phyloP scores from a whole-genome alignment of 2,329 filamentous ascomycete species.

The Fusarium sp. region DNA sequence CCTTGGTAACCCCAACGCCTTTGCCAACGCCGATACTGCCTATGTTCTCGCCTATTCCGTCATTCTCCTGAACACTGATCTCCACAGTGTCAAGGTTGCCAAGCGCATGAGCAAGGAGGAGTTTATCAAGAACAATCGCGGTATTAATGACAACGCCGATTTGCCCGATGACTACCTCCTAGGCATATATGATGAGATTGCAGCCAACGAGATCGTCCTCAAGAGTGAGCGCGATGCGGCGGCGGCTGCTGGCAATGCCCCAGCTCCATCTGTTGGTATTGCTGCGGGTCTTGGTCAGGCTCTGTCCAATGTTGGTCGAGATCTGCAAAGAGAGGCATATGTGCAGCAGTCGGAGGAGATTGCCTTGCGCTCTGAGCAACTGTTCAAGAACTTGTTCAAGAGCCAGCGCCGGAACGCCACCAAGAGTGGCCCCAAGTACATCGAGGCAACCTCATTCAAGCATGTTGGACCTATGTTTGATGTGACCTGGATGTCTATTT shows the following conservation, averaged over 20 bases:
- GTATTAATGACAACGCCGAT: slow-evolving; percentile 96
- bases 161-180: slow-evolving; percentile 92
- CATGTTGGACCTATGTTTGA: slow-evolving; percentile 99
- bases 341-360: slow-evolving; percentile 97
- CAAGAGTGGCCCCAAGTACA: slow-evolving; percentile 79
- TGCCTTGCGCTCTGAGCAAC: slow-evolving; percentile 75
- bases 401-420: slow-evolving; percentile 86
- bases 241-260: slow-evolving; percentile 76
- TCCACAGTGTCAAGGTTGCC: slow-evolving; percentile 87
- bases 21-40: slow-evolving; percentile 97
- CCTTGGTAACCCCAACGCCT: slow-evolving; percentile 94
- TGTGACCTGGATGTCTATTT: slow-evolving; percentile 98
- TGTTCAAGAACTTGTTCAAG: slow-evolving; percentile 93
- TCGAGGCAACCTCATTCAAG: slow-evolving; percentile 91
- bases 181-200: slow-evolving; percentile 93
- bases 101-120: slow-evolving; percentile 95
- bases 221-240: slow-evolving; percentile 92
- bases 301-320: slow-evolving; percentile 89
- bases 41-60: slow-evolving; percentile 97
- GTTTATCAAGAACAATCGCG: slow-evolving; percentile 98
- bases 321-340: slow-evolving; percentile 92
- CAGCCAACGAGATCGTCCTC: slow-evolving; percentile 90
- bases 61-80: slow-evolving; percentile 95
- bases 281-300: slow-evolving; percentile 89
- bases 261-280: slow-evolving; percentile 74